Evolutionary conservation across 108 stramenopile genomes (phyloP).

Genomic region (Epithemia pelagica): DNA sequence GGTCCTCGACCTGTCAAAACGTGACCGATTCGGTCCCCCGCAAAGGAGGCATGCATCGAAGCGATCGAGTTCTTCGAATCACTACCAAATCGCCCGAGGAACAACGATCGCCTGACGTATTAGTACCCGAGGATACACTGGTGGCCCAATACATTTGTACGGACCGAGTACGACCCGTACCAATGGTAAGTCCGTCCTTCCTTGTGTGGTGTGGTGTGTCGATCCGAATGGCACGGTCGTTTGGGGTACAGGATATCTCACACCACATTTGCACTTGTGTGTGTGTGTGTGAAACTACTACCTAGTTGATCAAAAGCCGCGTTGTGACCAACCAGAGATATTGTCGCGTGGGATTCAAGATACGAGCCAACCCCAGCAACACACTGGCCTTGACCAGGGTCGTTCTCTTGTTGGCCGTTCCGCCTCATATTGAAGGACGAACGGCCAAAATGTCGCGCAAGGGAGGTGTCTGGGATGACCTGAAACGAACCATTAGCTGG

Average conservation of each 20-base stretch:
- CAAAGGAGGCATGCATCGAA: neutral
- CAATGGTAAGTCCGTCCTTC: conserved; percentile 49
- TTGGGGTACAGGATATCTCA: too few species aligned
- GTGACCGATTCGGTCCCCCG: neutral
- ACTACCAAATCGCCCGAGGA: neutral
- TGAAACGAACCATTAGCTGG: conserved; percentile 51
- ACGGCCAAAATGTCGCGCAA: conserved; percentile 30
- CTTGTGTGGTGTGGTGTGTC: too few species aligned
- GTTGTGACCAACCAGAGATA: conserved; percentile 8
- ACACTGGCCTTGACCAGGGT: conserved; percentile 19
- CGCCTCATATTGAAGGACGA: conserved; percentile 34
- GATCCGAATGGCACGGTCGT: too few species aligned
- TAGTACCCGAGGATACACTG: conserved; percentile 7
- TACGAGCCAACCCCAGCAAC: conserved; percentile 57
- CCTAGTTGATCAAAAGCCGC: conserved; percentile 48
- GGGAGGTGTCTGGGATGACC: conserved; percentile 51
- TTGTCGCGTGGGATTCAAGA: conserved; percentile 35
- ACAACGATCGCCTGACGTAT: neutral
- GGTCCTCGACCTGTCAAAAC: neutral
- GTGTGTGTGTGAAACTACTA: too few species aligned
- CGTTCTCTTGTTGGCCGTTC: conserved; percentile 46
- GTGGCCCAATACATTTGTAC: conserved; percentile 32
- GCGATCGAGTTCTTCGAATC: conserved; percentile 8
- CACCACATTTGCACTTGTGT: too few species aligned
- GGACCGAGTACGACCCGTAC: conserved; percentile 37